Evolutionary conservation across 1,139 yeast species (phyloP), one percentile per base, ranked within the genome.

Genomic region (Entelexis sorbosivorans): DNA sequence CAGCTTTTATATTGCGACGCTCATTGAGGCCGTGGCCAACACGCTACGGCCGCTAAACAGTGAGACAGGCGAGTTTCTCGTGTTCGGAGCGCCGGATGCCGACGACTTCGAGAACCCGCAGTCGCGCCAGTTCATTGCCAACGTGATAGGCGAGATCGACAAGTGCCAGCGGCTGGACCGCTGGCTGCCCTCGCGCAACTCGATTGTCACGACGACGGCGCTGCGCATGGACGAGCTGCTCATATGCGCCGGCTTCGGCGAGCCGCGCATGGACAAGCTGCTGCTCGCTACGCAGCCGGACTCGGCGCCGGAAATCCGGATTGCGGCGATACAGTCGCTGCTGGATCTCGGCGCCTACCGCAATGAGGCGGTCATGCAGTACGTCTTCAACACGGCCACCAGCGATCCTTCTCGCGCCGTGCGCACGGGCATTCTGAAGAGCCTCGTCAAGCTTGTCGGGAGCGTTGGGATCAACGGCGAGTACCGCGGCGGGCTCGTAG

Each of bases 131-230:
- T 46, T 44, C 66, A 29, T 59, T 58, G 16, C 68, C 17, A 61
- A 59, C 36, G 77, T 80, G 0, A 62, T 77, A 17, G 71, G 73
- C 17, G 87, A 89, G 62, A 70, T 93, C 47, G 78, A 81, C 50
- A 73, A 97, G 56, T 76, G 82, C 55, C 79, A 81, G 58, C 79
- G 89, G 57, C 72, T 93, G 67, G 97, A 91, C 61, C 81, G 78
- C 47, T 88, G 95, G 94, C 73, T 82, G 14, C 94, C 96, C 0
- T 81, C 95, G 0, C 79, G 76, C 58, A 82, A 82, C 44, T 69
- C 76, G 38, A 63, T 74, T 42, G 71, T 87, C 11, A 77, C 88
- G 1, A 72, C 70, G 22, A 72, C 77, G 10, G 81, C 83, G 51
- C 66, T 82, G 39, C 71, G 67, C 48, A 81, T 76, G 62, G 83